Evolutionary conservation across 805 yeast species (phyloP), one percentile per base, ranked within the genome.

Genomic region (Cyberlindnera maritima): DNA sequence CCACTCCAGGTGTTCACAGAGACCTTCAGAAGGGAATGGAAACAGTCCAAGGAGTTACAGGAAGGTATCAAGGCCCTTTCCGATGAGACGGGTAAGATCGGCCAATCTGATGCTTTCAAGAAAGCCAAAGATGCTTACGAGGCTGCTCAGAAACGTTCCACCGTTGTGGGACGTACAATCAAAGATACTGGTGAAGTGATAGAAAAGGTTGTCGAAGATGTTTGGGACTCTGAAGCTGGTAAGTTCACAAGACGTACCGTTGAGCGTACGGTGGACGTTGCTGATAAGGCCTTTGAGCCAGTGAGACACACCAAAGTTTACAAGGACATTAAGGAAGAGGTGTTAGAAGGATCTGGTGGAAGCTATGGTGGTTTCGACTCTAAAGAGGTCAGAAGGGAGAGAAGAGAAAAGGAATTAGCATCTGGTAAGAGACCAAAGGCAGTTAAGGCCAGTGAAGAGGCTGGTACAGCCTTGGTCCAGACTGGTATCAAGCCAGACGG

Each of bases 211-310:
- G 98, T 97, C 4, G 74, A 78, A 34, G 85, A 83, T 49, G 97
- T 97, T 1, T 94, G 99, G 99, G 97, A 94, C 51, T 89, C 97
- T 1, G 88, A 94, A 20, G 87, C 92, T 36, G 94, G 96, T 50
- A 82, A 84, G 64, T 85, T 84, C 41, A 91, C 96, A n/a, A 79
- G 98, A 60, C 75, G 80, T 37, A 89, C 90, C 0, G 92, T 89
- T n/a, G 77, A 76, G 48, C 77, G 79, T 43, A 82, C 97, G 3
- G 97, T 95, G 2, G 88, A 88, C 46, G 81, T 76, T 13, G 83
- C 92, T n/a, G 94, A 88, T 59, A 88, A 86, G 66, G 80, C 77
- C 47, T 89, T 86, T 29, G 97, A 91, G 59, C 99, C 99, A 11
- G 94, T 94, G 42, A 81, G 97, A 66, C 72, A 92, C 48, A 92